Base-by-base conservation (phyloP, 2,329 filamentous ascomycete species). In the Truncatella angustata region DNA sequence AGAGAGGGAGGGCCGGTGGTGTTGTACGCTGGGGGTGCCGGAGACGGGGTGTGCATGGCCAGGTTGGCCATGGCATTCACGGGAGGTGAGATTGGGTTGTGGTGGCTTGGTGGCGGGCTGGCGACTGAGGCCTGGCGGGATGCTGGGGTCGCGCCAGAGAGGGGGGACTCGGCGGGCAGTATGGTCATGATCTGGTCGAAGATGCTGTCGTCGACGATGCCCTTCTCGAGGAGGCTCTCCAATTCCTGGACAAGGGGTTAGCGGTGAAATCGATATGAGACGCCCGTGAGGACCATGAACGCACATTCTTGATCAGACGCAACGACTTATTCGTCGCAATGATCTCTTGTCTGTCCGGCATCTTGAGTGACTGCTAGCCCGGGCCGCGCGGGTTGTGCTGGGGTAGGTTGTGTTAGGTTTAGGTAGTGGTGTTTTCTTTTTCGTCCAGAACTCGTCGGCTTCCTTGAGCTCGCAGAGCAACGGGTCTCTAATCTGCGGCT, bases 191-290 rank as follows among this genome's bases (percentile, higher is more conserved):
- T 90, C 48, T 79, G 80, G 64, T 90, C 86, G 67, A 92, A 91
- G 65, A 87, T 84, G 51, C 84, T 74, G 54, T 89, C 85, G 57
- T 81, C 84, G 68, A 97, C 90, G 65, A 92, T 79, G 59, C 86
- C 86, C 64, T 88, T 84, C 69, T 96, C 92, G 60, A 90, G 82
- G 55, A 97, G 88, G 61, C 86, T 88, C 71, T 96, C 91, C 55
- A 97, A 88, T 75, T 97, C 92, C 92, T 96, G 60, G 20, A 16
- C n/a, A 30, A 10, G 40, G 44, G 28, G 56, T 67, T 55, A 63
- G 55, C 18, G n/a, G 12, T 24, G 14, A 26, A 12, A 45, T 14
- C 7, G 9, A 7, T 35, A 14, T 26, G 9, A 4, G 9, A 18
- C 21, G 21, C 24, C n/a, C 44, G 40, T 48, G 9, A 46, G 20